Percentiles rank a stretch among this genome's conserved stretches.
These are phyloP conservation scores for Claviceps maximensis DNA, from an alignment of 2,329 filamentous ascomycete genomes.

Conservation along the genomic window DNA sequence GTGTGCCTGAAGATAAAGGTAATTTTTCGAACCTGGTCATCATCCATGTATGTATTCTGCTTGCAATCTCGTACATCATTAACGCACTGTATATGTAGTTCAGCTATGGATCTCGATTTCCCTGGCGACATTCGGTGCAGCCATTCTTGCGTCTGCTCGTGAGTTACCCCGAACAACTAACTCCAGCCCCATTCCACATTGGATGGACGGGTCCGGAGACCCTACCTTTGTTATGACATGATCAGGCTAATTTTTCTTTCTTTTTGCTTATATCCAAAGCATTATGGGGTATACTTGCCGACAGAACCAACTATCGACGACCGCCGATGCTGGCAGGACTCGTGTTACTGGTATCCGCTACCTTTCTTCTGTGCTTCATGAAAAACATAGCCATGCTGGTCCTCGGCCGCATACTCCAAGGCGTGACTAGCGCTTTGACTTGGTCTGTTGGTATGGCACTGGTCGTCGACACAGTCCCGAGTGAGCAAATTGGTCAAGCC, in stretches of 20 bases:
- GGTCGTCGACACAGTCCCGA: constrained; percentile 21
- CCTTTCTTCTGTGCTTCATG: constrained; percentile 19
- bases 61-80: neutral
- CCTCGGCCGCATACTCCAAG: constrained; percentile 20
- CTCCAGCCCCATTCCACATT: neutral
- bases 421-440: constrained; percentile 20
- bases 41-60: neutral
- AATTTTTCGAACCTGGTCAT: neutral
- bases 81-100: constrained; percentile 7
- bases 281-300: constrained; percentile 23
- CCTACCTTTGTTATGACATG: neutral
- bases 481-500: constrained; percentile 17
- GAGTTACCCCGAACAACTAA: constrained; percentile 4
- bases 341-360: constrained; percentile 16
- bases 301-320: constrained; percentile 19
- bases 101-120: constrained; percentile 25
- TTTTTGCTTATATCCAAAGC: constrained; percentile 10
- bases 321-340: constrained; percentile 22
- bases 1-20: constrained; percentile 12
- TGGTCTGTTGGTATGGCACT: constrained; percentile 25
- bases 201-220: neutral
- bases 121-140: constrained; percentile 20
- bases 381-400: constrained; percentile 19
- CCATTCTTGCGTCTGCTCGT: constrained; percentile 20
- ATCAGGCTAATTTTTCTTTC: neutral